A percentile compares a stretch with the other conserved stretches of the same genome.
These are phyloP conservation scores for Leptomonas pyrrhocoris DNA, from an alignment of 208 protist genomes.

Conservation along the genomic window DNA sequence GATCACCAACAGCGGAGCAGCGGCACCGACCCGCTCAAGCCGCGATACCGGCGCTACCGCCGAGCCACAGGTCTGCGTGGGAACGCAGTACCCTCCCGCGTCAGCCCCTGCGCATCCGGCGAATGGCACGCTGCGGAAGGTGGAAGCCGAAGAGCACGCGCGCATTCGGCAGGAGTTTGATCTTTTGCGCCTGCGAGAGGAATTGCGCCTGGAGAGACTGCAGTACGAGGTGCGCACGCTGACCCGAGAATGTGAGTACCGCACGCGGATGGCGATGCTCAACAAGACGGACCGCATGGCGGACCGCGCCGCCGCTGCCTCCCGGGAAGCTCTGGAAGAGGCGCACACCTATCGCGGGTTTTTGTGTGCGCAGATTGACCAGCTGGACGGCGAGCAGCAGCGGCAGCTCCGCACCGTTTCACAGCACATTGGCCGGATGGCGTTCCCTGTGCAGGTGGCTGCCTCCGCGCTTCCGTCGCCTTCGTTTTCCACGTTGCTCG, in stretches of 20 bases:
- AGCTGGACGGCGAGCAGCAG: slow-evolving; percentile 33
- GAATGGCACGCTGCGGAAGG: background rate
- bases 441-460: background rate
- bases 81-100: background rate
- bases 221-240: slow-evolving; percentile 51
- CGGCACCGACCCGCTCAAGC: background rate
- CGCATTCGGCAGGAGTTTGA: slow-evolving; percentile 38
- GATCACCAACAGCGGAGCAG: no score
- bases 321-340: slow-evolving; percentile 37
- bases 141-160: slow-evolving; percentile 27
- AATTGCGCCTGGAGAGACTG: slow-evolving; percentile 52
- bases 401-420: slow-evolving; percentile 36
- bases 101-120: background rate
- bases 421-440: slow-evolving; percentile 18
- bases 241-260: slow-evolving; percentile 51
- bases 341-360: slow-evolving; percentile 42
- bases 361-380: slow-evolving; percentile 29
- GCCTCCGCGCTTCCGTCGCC: background rate
- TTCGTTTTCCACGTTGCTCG: background rate
- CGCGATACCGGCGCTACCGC: slow-evolving; percentile 9
- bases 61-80: slow-evolving; percentile 10
- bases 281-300: slow-evolving; percentile 37
- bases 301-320: slow-evolving; percentile 28
- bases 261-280: slow-evolving; percentile 27
- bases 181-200: slow-evolving; percentile 33